Evolutionary conservation across 2,329 filamentous ascomycete species (phyloP), one percentile per base, ranked within the genome.

Genomic region (Nothophaeocryptopus gaeumannii): DNA sequence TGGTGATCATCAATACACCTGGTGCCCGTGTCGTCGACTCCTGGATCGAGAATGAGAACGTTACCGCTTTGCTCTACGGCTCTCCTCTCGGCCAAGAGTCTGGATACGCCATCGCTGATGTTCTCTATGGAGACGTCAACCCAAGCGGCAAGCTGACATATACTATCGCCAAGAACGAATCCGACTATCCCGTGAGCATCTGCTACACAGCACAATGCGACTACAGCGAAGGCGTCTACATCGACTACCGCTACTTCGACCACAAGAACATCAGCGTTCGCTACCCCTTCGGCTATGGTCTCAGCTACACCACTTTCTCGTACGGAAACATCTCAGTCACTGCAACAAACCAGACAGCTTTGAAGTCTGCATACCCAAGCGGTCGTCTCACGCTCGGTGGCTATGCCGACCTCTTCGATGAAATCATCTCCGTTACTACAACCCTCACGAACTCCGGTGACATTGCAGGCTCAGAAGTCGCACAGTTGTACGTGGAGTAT

Each of bases 361-460:
- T 55, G 2, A n/a, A 15, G 20, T 53, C 40, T 5, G 47, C 38
- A 31, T 50, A 58, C 36, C 47, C 50, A 7, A 48, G 52, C 15
- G 75, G 78, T 43, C 85, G 86, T 62, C 81, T 82, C 16, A 71
- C 75, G 1, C 78, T 82, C 0, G 76, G 75, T 5, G 74, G 84
- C 46, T 75, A 70, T 58, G 26, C 50, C 5, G 53, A 55, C 32
- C 76, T 91, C 0, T 91, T 82, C 75, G 78, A 86, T 35, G 67
- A 75, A 0, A 74, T 84, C 1, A 84, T 79, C 53, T 67, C 68
- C 15, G 70, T 88, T 9, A 72, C 75, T 2, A 77, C 81, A 3
- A 76, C 70, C 0, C 70, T 92, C 2, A 77, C 72, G 7, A 93
- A 93, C 62, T 78, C 76, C 0, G 88, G 88, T 1, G 58, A 61